Percentiles rank a stretch among this genome's conserved stretches.
These are phyloP conservation scores for Penstemon newberryi DNA, from an alignment of 257 asterid genomes.

Conservation along the genomic window DNA sequence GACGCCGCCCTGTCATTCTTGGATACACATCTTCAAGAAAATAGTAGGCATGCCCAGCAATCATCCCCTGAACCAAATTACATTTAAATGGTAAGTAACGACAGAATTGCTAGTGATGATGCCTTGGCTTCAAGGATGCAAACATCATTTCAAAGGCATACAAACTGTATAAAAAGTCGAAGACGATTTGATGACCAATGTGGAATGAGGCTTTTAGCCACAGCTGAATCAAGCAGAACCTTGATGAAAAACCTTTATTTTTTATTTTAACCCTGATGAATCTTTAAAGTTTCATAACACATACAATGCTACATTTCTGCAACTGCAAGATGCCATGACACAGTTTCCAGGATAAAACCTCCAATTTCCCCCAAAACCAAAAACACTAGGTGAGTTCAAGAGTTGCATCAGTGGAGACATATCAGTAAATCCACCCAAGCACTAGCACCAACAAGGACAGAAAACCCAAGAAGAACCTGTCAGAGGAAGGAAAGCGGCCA, in stretches of 20 bases:
- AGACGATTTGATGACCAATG: not conserved
- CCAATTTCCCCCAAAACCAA: not conserved
- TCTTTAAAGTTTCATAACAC: too few relatives aligned
- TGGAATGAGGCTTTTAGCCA: constrained; percentile 10
- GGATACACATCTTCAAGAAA: constrained; percentile 94
- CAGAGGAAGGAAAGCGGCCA: constrained; percentile 4
- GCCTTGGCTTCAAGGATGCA: not conserved
- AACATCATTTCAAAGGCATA: not conserved
- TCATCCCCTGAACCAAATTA: constrained; percentile 75
- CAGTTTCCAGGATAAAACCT: not conserved
- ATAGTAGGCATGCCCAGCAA: constrained; percentile 96
- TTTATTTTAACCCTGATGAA: too few relatives aligned
- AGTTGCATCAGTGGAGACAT: constrained; percentile 20
- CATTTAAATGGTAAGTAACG: constrained; percentile 6
- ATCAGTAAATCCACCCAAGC: constrained; percentile 99
- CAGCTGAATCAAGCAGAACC: constrained; percentile 6
- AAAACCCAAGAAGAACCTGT: constrained; percentile 96
- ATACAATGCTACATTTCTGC: not conserved
- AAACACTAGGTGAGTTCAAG: not conserved
- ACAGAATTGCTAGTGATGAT: not conserved
- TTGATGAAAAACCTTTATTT: too few relatives aligned
- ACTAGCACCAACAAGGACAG: constrained; percentile 97
- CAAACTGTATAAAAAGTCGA: not conserved
- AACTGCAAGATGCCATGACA: not conserved
- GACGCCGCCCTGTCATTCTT: constrained; percentile 84